phyloP scores from a whole-genome alignment of 169 alveolate genomes.

The Plasmodium gonderi region DNA sequence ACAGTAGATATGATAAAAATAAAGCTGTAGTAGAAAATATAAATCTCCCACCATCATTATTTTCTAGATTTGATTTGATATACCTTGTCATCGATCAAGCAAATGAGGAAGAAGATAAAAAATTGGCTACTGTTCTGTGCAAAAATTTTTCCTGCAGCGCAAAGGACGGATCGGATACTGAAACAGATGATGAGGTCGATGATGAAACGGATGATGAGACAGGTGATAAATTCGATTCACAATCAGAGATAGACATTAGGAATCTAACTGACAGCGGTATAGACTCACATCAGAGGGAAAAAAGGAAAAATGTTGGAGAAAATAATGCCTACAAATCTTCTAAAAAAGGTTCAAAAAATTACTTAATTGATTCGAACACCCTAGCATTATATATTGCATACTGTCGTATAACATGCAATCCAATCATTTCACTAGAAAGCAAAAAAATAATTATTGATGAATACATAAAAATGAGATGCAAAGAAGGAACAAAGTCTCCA shows the following conservation, averaged over 20 bases:
- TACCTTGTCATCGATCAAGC: conserved; percentile 92
- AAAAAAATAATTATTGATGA: conserved; percentile 87
- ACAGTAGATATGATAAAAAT: conserved; percentile 95
- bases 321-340: conserved; percentile 5
- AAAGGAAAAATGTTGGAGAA: neutral
- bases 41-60: conserved; percentile 97
- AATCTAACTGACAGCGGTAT: neutral
- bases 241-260: conserved; percentile 9
- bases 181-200: conserved; percentile 42
- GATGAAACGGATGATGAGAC: conserved; percentile 43
- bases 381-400: conserved; percentile 92
- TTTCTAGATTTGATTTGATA: conserved; percentile 96
- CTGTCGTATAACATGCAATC: conserved; percentile 93
- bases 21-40: conserved; percentile 98
- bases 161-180: conserved; percentile 74
- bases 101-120: conserved; percentile 89
- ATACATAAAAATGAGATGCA: conserved; percentile 92
- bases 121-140: conserved; percentile 81
- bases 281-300: neutral
- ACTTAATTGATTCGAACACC: conserved; percentile 79
- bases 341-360: conserved; percentile 18
- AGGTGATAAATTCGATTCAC: conserved; percentile 23
- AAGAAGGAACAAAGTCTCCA: conserved; percentile 90
- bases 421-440: conserved; percentile 93
- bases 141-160: conserved; percentile 78